Evolutionary conservation across 352 stramenopile species (phyloP).

Genomic region (Phytophthora aleatoria): DNA sequence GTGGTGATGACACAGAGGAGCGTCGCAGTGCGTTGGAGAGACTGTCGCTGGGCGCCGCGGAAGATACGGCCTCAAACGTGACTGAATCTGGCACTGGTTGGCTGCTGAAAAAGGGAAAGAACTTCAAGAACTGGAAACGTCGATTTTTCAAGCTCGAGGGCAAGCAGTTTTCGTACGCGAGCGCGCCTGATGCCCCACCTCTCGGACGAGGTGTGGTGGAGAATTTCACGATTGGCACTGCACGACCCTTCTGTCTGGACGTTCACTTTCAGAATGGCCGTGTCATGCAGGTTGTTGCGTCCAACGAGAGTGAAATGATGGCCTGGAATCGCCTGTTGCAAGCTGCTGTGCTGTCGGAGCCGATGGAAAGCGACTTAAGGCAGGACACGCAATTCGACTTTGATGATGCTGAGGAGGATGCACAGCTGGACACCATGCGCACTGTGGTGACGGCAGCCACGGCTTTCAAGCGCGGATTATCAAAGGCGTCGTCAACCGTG

Average conservation of each 20-base stretch:
- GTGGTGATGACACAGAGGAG: slow-evolving; percentile 27
- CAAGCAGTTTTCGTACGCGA: slow-evolving; percentile 66
- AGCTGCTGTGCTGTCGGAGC: slow-evolving; percentile 40
- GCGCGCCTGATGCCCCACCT: slow-evolving; percentile 34
- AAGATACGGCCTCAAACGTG: slow-evolving; percentile 28
- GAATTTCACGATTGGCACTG: slow-evolving; percentile 57
- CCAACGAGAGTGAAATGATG: slow-evolving; percentile 59
- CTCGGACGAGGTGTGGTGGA: slow-evolving; percentile 62
- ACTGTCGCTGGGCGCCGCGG: slow-evolving; percentile 23
- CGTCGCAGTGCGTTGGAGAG: slow-evolving; percentile 28
- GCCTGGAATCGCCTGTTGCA: slow-evolving; percentile 68
- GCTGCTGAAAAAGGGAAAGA: slow-evolving; percentile 65
- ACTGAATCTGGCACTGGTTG: slow-evolving; percentile 44
- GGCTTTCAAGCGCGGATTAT: slow-evolving; percentile 43
- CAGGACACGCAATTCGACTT: slow-evolving; percentile 55
- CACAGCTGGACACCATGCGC: slow-evolving; percentile 34
- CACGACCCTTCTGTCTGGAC: slow-evolving; percentile 70
- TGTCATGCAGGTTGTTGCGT: slow-evolving; percentile 62
- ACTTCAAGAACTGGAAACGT: slow-evolving; percentile 73
- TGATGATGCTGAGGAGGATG: slow-evolving; percentile 55
- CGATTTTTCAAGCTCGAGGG: slow-evolving; percentile 65
- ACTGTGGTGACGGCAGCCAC: slow-evolving; percentile 43
- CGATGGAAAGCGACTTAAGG: slow-evolving; percentile 35
- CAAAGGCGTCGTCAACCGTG: slow-evolving; percentile 34
- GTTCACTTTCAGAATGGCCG: slow-evolving; percentile 68